These are phyloP conservation scores for Mycena belliarum DNA, from an alignment of 768 basidiomycete species.

Conservation along the genomic window DNA sequence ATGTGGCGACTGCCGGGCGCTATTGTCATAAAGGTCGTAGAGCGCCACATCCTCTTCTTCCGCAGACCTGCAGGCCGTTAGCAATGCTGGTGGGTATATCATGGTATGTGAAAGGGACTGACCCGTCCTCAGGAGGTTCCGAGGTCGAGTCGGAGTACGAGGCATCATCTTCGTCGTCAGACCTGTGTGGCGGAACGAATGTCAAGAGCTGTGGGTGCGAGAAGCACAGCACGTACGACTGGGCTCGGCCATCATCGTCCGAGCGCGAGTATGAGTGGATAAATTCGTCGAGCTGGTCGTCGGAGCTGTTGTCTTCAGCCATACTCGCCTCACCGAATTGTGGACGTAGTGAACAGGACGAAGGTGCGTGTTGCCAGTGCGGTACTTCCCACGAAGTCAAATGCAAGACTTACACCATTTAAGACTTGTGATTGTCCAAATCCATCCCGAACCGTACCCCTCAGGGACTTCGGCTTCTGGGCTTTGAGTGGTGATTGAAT, in stretches of 20 bases:
- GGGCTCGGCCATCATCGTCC: constrained; percentile 6
- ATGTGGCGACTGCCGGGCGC: constrained; percentile 23
- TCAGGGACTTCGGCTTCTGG: constrained; percentile 19
- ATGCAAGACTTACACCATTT: constrained; percentile 17
- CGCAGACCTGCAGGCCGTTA: constrained; percentile 10
- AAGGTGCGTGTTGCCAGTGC: constrained; percentile 20
- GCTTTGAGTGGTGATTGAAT: constrained; percentile 18
- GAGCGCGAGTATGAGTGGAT: constrained; percentile 21
- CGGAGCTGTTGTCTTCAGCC: constrained; percentile 11
- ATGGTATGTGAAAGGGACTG: background rate
- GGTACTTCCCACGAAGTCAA: constrained; percentile 23
- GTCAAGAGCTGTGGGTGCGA: background rate
- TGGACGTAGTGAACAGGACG: background rate
- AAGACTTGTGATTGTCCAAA: constrained; percentile 23
- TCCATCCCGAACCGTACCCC: constrained; percentile 16
- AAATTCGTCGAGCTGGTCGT: constrained; percentile 22
- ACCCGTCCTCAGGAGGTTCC: constrained; percentile 17
- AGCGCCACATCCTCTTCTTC: constrained; percentile 31
- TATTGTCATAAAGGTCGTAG: constrained; percentile 31
- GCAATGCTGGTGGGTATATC: background rate
- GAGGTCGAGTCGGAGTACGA: constrained; percentile 19
- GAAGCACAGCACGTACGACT: constrained; percentile 2
- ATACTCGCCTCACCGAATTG: constrained; percentile 9
- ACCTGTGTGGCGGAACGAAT: constrained; percentile 2
- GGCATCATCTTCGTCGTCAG: constrained; percentile 12